Conservation (phyloP, 257 asterid genomes). For the Hygrophila difformis region DNA sequence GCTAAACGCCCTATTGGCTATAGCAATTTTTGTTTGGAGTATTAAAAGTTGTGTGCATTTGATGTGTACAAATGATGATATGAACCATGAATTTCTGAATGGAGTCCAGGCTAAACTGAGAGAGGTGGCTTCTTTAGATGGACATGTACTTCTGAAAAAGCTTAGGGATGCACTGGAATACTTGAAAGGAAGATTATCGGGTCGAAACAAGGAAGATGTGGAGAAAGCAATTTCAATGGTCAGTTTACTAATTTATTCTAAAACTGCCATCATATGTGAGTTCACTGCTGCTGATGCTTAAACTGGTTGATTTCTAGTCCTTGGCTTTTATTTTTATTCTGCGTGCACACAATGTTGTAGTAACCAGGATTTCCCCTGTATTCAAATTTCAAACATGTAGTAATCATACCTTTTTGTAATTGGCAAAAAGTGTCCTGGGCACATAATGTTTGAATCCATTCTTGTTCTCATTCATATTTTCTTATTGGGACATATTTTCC, state of each 20-base stretch:
- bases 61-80: constrained; percentile 5
- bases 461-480: background rate
- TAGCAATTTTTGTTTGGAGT: background rate
- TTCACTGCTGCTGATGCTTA: no score
- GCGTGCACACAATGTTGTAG: no score
- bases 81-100: constrained; percentile 2
- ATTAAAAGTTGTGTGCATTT: background rate
- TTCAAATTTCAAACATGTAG: no score
- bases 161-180: constrained; percentile 93
- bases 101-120: constrained; percentile 75
- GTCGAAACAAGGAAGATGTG: constrained; percentile 77
- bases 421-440: no score
- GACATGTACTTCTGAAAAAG: constrained; percentile 94
- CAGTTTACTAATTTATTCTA: constrained; percentile 13
- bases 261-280: no score
- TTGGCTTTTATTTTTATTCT: no score
- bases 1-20: background rate
- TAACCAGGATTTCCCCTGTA: no score
- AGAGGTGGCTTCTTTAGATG: constrained; percentile 88
- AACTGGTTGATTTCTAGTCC: no score
- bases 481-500: background rate
- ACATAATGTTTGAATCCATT: background rate
- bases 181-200: constrained; percentile 76
- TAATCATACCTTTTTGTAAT: background rate
- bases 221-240: constrained; percentile 93